Evolutionary conservation across 176 grass and related monocot species (phyloP), one percentile per base, ranked within the genome.

Genomic region (Secale cereale): DNA sequence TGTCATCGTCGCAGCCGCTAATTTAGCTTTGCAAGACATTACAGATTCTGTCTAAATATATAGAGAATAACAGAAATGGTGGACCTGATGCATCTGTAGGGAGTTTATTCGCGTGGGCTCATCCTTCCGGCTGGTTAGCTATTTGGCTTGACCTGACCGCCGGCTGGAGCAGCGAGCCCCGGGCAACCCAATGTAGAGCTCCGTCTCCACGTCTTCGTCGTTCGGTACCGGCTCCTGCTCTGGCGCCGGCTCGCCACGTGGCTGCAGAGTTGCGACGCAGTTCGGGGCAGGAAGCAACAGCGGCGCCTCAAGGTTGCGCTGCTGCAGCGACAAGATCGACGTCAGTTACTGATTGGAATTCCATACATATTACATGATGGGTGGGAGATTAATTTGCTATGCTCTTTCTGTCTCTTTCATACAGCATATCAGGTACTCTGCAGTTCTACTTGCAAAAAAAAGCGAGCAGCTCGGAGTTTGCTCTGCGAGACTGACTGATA

Each of bases 141-240:
- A 50, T n/a, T 74, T 74, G 71, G 17, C 20, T 86, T 65, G 87
- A 48, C 81, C 76, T 19, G 66, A 80, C 29, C 68, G 35, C 36
- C 80, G 27, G 19, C 30, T 83, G 79, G 79, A 79, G 56, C 41
- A 66, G 77, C 82, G 85, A 23, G 76, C 36, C 19, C 79, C 87
- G 5, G 90, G 85, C 41, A 89, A 80, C 26, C 92, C 92, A 67
- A 94, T 90, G 86, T 76, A 86, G 25, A 94, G 76, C 19, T 94
- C 92, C 32, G 92, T 94, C 85, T 90, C 92, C 50, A 94, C 90
- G 10, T 92, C 60, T 13, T 73, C 27, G 6, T 26, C 65, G n/a
- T 27, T 79, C 8, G 46, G 66, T 59, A 25, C 59, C 17, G 67
- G 33, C 46, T 31, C 43, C 28, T 59, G 26, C 46, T 65, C 17